Evolutionary conservation across 345 rosid genomes (phyloP).

Genomic region (Ceriops decandra): DNA sequence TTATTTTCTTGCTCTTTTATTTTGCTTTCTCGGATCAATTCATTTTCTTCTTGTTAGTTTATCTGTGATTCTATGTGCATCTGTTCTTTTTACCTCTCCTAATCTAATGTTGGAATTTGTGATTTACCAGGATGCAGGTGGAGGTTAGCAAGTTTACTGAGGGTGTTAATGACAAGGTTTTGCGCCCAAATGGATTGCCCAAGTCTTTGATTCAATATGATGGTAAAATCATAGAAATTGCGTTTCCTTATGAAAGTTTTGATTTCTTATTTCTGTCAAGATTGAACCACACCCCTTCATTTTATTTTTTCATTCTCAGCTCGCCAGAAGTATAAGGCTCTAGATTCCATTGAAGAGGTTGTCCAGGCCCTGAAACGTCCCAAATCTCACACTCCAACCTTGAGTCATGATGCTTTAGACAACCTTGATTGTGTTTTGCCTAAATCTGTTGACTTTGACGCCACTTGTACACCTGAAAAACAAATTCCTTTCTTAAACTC

Average conservation of each 20-base stretch:
- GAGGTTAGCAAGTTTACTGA: slow-evolving; percentile 96
- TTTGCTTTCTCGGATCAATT: no score
- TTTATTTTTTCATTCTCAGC: slow-evolving; percentile 36
- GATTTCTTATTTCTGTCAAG: no score
- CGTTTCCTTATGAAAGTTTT: not conserved
- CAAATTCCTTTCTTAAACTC: slow-evolving; percentile 33
- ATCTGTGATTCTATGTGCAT: not conserved
- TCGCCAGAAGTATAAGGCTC: slow-evolving; percentile 81
- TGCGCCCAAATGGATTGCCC: slow-evolving; percentile 90
- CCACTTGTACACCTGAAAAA: slow-evolving; percentile 35
- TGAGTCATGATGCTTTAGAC: slow-evolving; percentile 31
- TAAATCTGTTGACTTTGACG: slow-evolving; percentile 25
- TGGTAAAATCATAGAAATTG: slow-evolving; percentile 35
- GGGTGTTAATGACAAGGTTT: slow-evolving; percentile 62
- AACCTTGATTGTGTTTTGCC: slow-evolving; percentile 41
- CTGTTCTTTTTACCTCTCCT: not conserved
- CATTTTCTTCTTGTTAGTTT: no score
- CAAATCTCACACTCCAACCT: slow-evolving; percentile 38
- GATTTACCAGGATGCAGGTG: slow-evolving; percentile 83
- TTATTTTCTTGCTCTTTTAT: no score
- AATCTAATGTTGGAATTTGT: not conserved
- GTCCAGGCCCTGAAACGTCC: slow-evolving; percentile 72
- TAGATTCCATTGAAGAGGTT: slow-evolving; percentile 79
- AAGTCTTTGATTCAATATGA: slow-evolving; percentile 85
- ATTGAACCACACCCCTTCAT: not conserved